Percentiles rank a stretch among this genome's conserved stretches.
Conservation (phyloP, 2,329 filamentous ascomycete species). For the Colletotrichum karsti region DNA sequence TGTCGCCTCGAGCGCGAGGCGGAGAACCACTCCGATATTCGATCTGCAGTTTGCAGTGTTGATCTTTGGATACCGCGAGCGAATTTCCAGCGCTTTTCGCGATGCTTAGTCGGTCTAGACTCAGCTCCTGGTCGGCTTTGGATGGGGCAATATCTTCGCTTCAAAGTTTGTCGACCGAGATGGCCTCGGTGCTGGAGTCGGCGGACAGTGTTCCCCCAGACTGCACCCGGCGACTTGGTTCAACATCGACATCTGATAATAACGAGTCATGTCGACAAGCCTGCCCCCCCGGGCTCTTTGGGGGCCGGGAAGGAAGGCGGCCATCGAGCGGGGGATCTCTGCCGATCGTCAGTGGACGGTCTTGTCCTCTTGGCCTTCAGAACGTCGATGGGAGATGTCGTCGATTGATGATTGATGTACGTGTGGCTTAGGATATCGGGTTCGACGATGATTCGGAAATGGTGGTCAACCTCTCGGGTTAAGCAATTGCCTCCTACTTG, state of each 20-base stretch:
- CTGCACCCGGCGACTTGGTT: neutral
- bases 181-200: neutral
- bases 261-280: neutral
- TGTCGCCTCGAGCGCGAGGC: neutral
- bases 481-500: neutral
- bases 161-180: neutral
- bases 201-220: neutral
- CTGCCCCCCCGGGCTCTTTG: neutral
- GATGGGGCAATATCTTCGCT: neutral
- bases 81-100: too few relatives aligned
- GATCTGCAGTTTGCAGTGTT: neutral
- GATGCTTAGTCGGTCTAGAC: too few relatives aligned
- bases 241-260: neutral
- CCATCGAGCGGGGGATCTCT: constrained; percentile 3
- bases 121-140: too few relatives aligned
- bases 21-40: neutral
- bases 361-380: neutral
- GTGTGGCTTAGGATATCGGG: too few relatives aligned
- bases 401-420: neutral
- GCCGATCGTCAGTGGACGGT: neutral
- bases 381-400: neutral
- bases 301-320: neutral
- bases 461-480: neutral
- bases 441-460: too few relatives aligned
- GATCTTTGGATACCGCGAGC: too few relatives aligned